A percentile compares a stretch with the other conserved stretches of the same genome.
These are phyloP conservation scores for Triadica sebifera DNA, from an alignment of 345 rosid genomes.

Conservation along the genomic window DNA sequence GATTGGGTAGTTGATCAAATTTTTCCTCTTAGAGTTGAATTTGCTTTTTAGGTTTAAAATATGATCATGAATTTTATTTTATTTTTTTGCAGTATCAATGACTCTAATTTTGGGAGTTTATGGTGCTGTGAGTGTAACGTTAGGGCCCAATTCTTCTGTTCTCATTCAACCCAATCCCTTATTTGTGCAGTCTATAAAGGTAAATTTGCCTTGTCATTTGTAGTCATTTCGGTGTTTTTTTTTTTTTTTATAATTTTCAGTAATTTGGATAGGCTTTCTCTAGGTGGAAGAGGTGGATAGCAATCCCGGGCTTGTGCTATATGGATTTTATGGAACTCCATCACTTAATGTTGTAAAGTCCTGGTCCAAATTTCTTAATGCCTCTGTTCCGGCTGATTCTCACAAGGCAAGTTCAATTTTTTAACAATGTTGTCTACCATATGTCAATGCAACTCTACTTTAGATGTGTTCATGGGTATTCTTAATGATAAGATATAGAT, in stretches of 20 bases:
- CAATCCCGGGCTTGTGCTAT: constrained; percentile 47
- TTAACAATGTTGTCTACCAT: neutral
- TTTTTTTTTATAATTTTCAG: neutral
- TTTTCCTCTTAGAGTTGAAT: neutral
- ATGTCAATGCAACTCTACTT: constrained; percentile 1
- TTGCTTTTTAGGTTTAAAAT: neutral
- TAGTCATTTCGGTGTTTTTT: neutral
- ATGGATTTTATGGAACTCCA: constrained; percentile 67
- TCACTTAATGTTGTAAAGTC: constrained; percentile 53
- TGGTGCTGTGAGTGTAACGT: constrained; percentile 53
- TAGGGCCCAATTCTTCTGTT: constrained; percentile 72
- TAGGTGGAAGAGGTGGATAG: constrained; percentile 71
- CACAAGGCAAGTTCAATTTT: constrained; percentile 53
- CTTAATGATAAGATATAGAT: neutral
- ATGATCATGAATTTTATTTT: neutral
- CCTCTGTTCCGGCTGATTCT: constrained; percentile 63
- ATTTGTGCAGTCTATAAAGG: constrained; percentile 79
- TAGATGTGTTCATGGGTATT: constrained; percentile 1
- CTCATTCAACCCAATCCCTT: constrained; percentile 67
- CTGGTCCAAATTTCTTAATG: constrained; percentile 53
- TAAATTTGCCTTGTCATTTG: constrained; percentile 23
- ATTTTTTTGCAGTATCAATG: constrained; percentile 62
- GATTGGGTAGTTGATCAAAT: too few relatives aligned
- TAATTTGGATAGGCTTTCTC: constrained; percentile 12
- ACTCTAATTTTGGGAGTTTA: constrained; percentile 85